Base-by-base conservation (phyloP, 768 basidiomycete species). In the Hericium erinaceus region DNA sequence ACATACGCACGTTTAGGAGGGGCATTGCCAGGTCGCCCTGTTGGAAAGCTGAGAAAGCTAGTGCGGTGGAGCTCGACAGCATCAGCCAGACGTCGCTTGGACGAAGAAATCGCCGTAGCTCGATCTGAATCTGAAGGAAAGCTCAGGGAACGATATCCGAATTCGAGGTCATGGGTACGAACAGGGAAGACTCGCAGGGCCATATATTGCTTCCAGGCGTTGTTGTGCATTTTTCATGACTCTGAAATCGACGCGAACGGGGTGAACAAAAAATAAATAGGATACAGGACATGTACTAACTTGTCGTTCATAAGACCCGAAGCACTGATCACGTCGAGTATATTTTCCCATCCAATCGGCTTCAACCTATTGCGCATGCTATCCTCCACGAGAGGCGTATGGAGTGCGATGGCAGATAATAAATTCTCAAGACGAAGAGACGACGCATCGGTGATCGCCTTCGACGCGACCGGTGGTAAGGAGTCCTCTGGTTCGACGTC, bases 311-410 rank as follows among this genome's bases (percentile, higher is more conserved):
- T 58, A 15, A 68, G 57, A 7, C 74, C 77, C 62, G 71, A 71
- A 12, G 76, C 71, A 44, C 74, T 74, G 11, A 82, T 71, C 4
- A 80, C 72, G 33, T 79, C 76, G 18, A 89, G 68, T n/a, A 89
- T 78, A 52, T 74, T 73, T 55, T 80, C 75, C 87, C 88, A 90
- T 38, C 74, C 74, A 54, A 89, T 72, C 4, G 84, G 80, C 52
- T 74, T 75, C 8, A 83, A 70, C 11, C 88, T 79, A 64, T 85
- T 81, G 62, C 86, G 85, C 76, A 83, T 76, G 59, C 82, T 83
- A 33, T 78, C 75, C 20, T 80, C 72, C 2, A 78, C 77, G 2
- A 74, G 67, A 9, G 84, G 85, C 0, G 79, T 77, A 58, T 85
- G 80, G 18, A 75, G 73, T 7, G 80, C 80, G 41, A 89, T 67